Evolutionary conservation across 495 filamentous ascomycete genomes (phyloP).

Genomic region (Penicillium mononematosum): DNA sequence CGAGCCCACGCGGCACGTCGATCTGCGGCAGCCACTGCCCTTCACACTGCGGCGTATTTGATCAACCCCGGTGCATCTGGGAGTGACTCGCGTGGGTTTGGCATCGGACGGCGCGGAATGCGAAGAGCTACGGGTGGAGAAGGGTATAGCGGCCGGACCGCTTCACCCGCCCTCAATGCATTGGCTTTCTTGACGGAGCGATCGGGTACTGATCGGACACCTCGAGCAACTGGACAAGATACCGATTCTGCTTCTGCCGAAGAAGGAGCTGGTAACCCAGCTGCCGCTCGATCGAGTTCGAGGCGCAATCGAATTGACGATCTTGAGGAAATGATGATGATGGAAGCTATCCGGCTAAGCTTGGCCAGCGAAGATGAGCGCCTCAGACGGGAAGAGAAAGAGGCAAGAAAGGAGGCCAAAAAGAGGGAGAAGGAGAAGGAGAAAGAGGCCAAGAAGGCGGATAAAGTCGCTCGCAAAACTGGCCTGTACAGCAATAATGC

Average conservation of each 20-base stretch:
- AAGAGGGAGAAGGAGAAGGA: slow-evolving; percentile 79
- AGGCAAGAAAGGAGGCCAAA: slow-evolving; percentile 74
- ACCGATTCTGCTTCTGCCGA: slow-evolving; percentile 41
- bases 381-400: slow-evolving; percentile 76
- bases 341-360: slow-evolving; percentile 88
- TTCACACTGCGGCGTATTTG: slow-evolving; percentile 93
- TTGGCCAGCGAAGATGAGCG: slow-evolving; percentile 89
- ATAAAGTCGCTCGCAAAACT: slow-evolving; percentile 62
- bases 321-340: slow-evolving; percentile 97
- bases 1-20: slow-evolving; percentile 79
- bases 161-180: slow-evolving; percentile 50
- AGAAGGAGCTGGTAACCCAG: slow-evolving; percentile 43
- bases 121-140: slow-evolving; percentile 42
- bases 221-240: slow-evolving; percentile 33
- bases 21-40: slow-evolving; percentile 88
- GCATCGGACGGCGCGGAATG: slow-evolving; percentile 49
- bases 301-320: slow-evolving; percentile 74
- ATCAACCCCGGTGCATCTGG: slow-evolving; percentile 64
- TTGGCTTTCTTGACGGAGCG: slow-evolving; percentile 53
- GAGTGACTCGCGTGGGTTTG: slow-evolving; percentile 46
- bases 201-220: slow-evolving; percentile 19
- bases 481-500: slow-evolving; percentile 48
- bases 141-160: slow-evolving; percentile 35
- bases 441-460: slow-evolving; percentile 77
- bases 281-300: slow-evolving; percentile 55